Evolutionary conservation across 2,329 filamentous ascomycete species (phyloP).

Genomic region (Alternaria conjuncta): DNA sequence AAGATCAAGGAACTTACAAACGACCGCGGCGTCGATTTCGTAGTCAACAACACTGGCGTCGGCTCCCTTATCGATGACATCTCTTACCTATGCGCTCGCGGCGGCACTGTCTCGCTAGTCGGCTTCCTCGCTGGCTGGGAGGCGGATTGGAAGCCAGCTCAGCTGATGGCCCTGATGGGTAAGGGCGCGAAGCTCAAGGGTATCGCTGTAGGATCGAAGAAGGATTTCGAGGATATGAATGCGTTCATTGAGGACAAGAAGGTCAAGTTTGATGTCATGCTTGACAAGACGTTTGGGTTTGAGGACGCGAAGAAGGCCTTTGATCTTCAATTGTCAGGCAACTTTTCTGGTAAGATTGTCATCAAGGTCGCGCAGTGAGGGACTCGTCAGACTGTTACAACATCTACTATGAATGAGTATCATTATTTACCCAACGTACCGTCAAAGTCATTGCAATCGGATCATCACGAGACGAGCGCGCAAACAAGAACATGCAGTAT

Average conservation of each 20-base stretch:
- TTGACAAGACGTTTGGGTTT: slow-evolving; percentile 46
- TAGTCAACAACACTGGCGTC: slow-evolving; percentile 50
- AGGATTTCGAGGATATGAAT: slow-evolving; percentile 52
- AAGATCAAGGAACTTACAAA: slow-evolving; percentile 57
- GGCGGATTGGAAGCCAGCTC: slow-evolving; percentile 13
- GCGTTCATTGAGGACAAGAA: slow-evolving; percentile 43
- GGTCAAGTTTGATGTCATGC: slow-evolving; percentile 33
- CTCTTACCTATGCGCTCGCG: slow-evolving; percentile 12
- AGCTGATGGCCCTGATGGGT: slow-evolving; percentile 23
- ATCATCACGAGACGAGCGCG: too few relatives aligned
- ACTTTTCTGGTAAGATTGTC: slow-evolving; percentile 43
- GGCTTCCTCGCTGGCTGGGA: slow-evolving; percentile 30
- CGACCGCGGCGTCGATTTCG: slow-evolving; percentile 52
- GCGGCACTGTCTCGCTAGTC: slow-evolving; percentile 31
- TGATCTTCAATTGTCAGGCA: slow-evolving; percentile 44
- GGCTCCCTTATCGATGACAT: slow-evolving; percentile 25
- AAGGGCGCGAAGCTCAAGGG: slow-evolving; percentile 45
- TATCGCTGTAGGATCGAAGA: slow-evolving; percentile 64
- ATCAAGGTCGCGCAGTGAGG: slow-evolving; percentile 17
- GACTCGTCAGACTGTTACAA: background rate
- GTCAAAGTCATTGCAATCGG: too few relatives aligned
- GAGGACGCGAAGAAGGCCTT: slow-evolving; percentile 42
- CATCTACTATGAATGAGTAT: background rate
- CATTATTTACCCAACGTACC: background rate
- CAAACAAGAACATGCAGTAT: background rate